Conservation (phyloP, 371 early-diverging fungal genomes). For the Syncephalastrum monosporum region DNA sequence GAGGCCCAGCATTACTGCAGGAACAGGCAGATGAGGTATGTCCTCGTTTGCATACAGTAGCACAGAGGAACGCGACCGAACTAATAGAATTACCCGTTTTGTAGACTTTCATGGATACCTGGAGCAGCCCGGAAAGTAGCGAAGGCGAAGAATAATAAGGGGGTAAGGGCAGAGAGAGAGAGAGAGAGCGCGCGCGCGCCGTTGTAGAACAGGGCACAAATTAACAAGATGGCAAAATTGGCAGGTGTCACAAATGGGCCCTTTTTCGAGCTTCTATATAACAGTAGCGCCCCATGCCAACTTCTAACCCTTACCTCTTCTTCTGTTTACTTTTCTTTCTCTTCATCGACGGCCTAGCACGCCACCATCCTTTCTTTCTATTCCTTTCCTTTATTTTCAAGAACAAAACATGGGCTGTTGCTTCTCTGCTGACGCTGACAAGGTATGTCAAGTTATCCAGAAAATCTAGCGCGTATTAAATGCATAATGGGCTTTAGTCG, state of each 20-base stretch:
- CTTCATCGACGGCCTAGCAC: neutral
- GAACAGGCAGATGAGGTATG: slow-evolving; percentile 4
- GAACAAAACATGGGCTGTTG: slow-evolving; percentile 35
- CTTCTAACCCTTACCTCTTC: neutral
- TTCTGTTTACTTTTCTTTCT: neutral
- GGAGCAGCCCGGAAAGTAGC: slow-evolving; percentile 18
- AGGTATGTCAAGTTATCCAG: neutral
- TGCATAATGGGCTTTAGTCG: slow-evolving; percentile 5
- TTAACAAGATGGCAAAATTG: too few species aligned
- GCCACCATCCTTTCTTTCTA: slow-evolving; percentile 3
- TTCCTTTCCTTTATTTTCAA: slow-evolving; percentile 10
- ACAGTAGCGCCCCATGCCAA: neutral
- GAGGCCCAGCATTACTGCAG: neutral
- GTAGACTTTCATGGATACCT: slow-evolving; percentile 27
- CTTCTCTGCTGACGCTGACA: slow-evolving; percentile 17
- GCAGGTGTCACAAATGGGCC: too few species aligned
- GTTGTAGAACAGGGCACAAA: too few species aligned
- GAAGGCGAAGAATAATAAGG: slow-evolving; percentile 27
- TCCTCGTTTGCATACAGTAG: neutral
- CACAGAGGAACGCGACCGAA: neutral
- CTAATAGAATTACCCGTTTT: too few species aligned
- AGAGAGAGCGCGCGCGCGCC: too few species aligned
- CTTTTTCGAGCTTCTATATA: too few species aligned
- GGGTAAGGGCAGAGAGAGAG: too few species aligned
- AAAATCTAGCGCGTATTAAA: slow-evolving; percentile 2